These are phyloP conservation scores for Parachaetomium inaequale DNA, from an alignment of 495 filamentous ascomycete genomes.

Conservation along the genomic window DNA sequence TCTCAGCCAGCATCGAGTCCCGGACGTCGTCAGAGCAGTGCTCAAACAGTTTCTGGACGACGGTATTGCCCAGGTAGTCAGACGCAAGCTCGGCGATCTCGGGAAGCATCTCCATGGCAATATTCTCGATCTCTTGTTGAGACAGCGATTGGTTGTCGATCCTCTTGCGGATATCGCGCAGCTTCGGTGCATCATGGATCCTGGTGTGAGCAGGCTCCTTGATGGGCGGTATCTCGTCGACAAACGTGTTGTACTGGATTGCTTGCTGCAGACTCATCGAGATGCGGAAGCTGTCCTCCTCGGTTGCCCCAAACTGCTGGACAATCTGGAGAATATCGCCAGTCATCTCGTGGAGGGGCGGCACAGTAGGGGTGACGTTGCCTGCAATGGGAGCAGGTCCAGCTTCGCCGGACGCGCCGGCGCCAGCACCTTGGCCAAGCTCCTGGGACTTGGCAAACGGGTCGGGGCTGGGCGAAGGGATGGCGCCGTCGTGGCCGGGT, in stretches of 20 bases:
- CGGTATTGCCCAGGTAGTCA: conserved; percentile 96
- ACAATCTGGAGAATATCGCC: conserved; percentile 84
- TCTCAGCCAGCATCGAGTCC: conserved; percentile 84
- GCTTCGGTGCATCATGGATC: conserved; percentile 89
- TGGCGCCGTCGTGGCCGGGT: conserved; percentile 73
- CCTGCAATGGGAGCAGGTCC: conserved; percentile 36
- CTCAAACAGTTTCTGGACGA: conserved; percentile 98
- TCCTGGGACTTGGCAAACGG: conserved; percentile 60
- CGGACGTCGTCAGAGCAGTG: conserved; percentile 87
- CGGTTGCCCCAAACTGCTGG: conserved; percentile 77
- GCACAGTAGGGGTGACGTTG: conserved; percentile 59
- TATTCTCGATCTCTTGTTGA: conserved; percentile 83
- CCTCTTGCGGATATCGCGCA: conserved; percentile 93
- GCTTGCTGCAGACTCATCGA: conserved; percentile 67
- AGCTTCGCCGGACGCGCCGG: conserved; percentile 46
- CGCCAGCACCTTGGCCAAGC: conserved; percentile 30
- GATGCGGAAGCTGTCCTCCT: conserved; percentile 75
- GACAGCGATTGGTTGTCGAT: conserved; percentile 92
- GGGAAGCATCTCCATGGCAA: conserved; percentile 86
- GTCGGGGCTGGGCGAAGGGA: conserved; percentile 94
- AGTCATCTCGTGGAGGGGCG: conserved; percentile 69
- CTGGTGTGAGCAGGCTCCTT: conserved; percentile 86
- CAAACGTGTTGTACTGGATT: conserved; percentile 66
- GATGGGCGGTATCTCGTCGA: conserved; percentile 83
- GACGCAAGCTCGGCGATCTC: conserved; percentile 93